Evolutionary conservation across 768 basidiomycete species (phyloP).

Genomic region (Leccinum truebloodii): DNA sequence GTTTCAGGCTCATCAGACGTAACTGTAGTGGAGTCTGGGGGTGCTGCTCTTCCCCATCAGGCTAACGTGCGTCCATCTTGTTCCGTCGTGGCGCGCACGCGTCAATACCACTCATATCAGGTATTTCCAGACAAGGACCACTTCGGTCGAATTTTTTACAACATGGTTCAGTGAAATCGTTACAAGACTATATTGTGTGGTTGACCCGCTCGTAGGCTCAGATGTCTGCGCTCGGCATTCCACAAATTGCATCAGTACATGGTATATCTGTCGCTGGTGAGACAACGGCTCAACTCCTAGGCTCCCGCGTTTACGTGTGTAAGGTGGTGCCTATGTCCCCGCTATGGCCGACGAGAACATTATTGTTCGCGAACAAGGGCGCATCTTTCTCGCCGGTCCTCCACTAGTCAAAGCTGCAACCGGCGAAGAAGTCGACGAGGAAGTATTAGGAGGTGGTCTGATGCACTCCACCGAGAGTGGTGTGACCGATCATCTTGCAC

Average conservation of each 20-base stretch:
- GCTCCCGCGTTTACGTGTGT: slow-evolving; percentile 8
- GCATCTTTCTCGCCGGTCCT: slow-evolving; percentile 92
- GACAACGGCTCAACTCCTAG: slow-evolving; percentile 5
- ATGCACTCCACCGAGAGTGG: slow-evolving; percentile 94
- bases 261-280: slow-evolving; percentile 89
- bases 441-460: slow-evolving; percentile 84
- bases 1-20: slow-evolving; percentile 7
- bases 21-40: slow-evolving; percentile 85
- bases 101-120: slow-evolving; percentile 28
- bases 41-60: slow-evolving; percentile 90
- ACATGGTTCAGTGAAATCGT: slow-evolving; percentile 63
- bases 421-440: slow-evolving; percentile 90
- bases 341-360: slow-evolving; percentile 97
- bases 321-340: slow-evolving; percentile 90
- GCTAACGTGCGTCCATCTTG: slow-evolving; percentile 54
- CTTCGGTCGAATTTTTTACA: slow-evolving; percentile 96
- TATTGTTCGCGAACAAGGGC: slow-evolving; percentile 88
- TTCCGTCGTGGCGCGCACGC: neutral
- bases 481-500: slow-evolving; percentile 86
- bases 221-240: slow-evolving; percentile 90
- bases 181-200: neutral
- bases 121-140: slow-evolving; percentile 95
- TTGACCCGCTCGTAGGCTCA: slow-evolving; percentile 59
- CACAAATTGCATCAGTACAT: slow-evolving; percentile 91
- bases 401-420: slow-evolving; percentile 95